phyloP scores from a whole-genome alignment of 1,139 yeast genomes.

The Taphrina pruni region DNA sequence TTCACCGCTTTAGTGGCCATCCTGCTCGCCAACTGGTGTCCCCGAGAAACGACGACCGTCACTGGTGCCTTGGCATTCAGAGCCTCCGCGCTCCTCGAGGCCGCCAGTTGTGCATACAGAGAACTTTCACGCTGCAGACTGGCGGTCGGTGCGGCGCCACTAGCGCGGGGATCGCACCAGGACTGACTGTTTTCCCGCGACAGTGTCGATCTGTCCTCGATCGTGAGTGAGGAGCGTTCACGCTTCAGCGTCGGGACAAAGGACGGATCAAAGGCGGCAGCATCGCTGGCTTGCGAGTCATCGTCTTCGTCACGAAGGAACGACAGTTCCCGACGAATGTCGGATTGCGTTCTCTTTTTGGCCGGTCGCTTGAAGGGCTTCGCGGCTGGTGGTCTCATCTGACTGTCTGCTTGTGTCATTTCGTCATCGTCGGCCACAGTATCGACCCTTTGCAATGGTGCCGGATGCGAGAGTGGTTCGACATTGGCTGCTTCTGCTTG shows the following conservation, averaged over 20 bases:
- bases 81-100: constrained; percentile 10
- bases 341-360: constrained; percentile 47
- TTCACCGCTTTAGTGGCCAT: constrained; percentile 31
- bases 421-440: constrained; percentile 18
- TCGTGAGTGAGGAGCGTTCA: constrained; percentile 34
- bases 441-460: constrained; percentile 11
- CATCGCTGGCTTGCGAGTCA: constrained; percentile 44
- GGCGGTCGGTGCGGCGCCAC: no score
- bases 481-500: neutral
- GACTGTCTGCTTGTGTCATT: neutral
- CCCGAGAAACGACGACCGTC: constrained; percentile 26
- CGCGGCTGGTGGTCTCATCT: constrained; percentile 6
- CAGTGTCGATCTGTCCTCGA: constrained; percentile 28
- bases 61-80: neutral
- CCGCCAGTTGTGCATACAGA: constrained; percentile 16
- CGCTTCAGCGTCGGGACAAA: constrained; percentile 34
- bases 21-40: constrained; percentile 23
- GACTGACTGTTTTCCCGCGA: constrained; percentile 15
- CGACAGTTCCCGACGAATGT: constrained; percentile 67
- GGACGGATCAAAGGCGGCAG: constrained; percentile 9
- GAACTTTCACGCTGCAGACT: constrained; percentile 4
- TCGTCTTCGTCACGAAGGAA: constrained; percentile 57
- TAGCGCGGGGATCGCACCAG: constrained; percentile 35
- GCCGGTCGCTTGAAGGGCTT: constrained; percentile 7
- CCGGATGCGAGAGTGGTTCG: neutral